A percentile compares a stretch with the other conserved stretches of the same genome.
These are phyloP conservation scores for Sporothrix globosa DNA, from an alignment of 2,329 filamentous ascomycete species.

Conservation along the genomic window DNA sequence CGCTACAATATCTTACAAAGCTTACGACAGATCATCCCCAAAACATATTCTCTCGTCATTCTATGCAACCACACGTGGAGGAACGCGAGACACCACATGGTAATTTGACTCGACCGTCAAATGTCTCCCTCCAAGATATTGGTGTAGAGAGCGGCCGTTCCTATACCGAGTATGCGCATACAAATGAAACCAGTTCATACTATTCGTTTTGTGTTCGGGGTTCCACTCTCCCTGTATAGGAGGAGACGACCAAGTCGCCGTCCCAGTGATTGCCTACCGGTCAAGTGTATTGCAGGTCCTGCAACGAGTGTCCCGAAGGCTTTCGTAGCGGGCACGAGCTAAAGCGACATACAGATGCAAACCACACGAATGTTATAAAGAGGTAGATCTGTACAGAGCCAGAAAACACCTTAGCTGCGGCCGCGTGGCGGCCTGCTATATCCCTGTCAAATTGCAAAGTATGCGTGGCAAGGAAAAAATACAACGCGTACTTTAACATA, in stretches of 20 bases:
- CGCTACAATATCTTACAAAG: not conserved
- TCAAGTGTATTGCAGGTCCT: conserved; percentile 71
- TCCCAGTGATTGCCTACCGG: conserved; percentile 55
- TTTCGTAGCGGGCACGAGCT: conserved; percentile 87
- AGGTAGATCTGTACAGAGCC: conserved; percentile 65
- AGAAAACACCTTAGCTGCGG: conserved; percentile 42
- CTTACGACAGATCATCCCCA: not conserved
- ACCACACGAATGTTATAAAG: conserved; percentile 63
- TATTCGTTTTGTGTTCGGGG: conserved; percentile 40
- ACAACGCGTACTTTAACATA: conserved; percentile 92
- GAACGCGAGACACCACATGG: not conserved
- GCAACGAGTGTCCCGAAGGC: conserved; percentile 73
- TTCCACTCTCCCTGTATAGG: conserved; percentile 50
- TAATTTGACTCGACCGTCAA: not conserved
- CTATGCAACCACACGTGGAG: not conserved
- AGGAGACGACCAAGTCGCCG: conserved; percentile 47
- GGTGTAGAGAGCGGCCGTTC: not conserved
- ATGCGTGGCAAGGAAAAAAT: conserved; percentile 75
- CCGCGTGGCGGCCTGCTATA: conserved; percentile 54
- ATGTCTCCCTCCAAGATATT: not conserved
- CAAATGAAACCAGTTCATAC: too few relatives aligned
- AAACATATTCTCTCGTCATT: not conserved
- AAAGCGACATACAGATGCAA: conserved; percentile 65
- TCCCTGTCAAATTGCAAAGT: conserved; percentile 74
- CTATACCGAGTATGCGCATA: not conserved